phyloP scores from a whole-genome alignment of 78 protist species.

The Tieghemostelium lacteum region DNA sequence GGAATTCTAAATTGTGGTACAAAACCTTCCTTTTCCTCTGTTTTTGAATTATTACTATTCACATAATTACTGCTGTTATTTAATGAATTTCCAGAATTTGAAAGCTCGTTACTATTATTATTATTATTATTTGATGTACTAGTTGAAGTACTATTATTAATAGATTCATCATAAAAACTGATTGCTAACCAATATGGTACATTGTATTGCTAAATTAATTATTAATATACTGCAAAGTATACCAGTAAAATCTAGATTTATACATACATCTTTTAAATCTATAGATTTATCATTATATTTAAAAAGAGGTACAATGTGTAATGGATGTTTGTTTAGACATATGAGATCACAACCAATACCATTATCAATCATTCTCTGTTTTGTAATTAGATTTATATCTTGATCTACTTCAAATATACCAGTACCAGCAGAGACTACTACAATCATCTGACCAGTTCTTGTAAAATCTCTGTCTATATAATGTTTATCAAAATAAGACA shows the following conservation, averaged over 20 bases:
- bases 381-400: conserved; percentile 75
- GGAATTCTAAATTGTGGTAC: conserved; percentile 71
- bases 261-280: background rate
- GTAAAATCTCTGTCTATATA: conserved; percentile 87
- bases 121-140: background rate
- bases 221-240: background rate
- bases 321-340: conserved; percentile 70
- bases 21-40: background rate
- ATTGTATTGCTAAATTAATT: conserved; percentile 15
- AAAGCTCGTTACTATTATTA: background rate
- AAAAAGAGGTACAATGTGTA: conserved; percentile 79
- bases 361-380: conserved; percentile 86
- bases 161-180: conserved; percentile 50
- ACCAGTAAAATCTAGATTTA: background rate
- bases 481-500: conserved; percentile 85
- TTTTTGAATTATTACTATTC: background rate
- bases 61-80: background rate
- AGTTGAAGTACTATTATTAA: background rate
- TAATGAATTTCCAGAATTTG: background rate
- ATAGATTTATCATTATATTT: background rate
- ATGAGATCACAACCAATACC: conserved; percentile 88
- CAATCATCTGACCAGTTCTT: conserved; percentile 88
- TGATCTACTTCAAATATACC: conserved; percentile 86
- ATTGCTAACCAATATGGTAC: conserved; percentile 79
- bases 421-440: conserved; percentile 87